Base-by-base conservation (phyloP, 768 basidiomycete genomes). In the Paxillus involutus region DNA sequence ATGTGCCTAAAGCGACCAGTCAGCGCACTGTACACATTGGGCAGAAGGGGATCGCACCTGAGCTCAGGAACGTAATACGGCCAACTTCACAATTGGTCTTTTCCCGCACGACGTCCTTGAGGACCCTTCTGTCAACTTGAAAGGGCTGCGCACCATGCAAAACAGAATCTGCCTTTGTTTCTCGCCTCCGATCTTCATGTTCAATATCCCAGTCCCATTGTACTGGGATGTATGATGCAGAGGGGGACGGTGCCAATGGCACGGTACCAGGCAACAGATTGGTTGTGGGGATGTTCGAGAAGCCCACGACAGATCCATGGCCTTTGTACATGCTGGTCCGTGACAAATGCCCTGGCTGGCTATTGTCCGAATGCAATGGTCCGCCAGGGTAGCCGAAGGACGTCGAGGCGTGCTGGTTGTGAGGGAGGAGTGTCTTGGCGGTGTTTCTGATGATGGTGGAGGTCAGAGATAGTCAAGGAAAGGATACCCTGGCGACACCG, bases 61-160 rank as follows among this genome's bases (percentile, higher is more conserved):
- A 82, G 63, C 84, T 89, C 24, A 94, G 70, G 63, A 91, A 94
- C 35, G 67, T 71, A 60, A 93, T 89, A 19, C 84, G 75, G 3
- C 80, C 88, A 14, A 91, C 89, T 21, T 85, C 82, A 13, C 76
- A 70, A 19, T 73, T 78, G 71, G 86, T 80, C 60, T 84, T 86
- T 63, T 91, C 88, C 44, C 82, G 76, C 8, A 93, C 84, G 41
- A 93, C 84, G 59, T 91, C 89, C 69, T 83, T 87, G 56, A 94
- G 74, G 19, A 90, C 76, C 51, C 78, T 78, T 51, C 91, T 73
- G 70, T 93, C 91, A 24, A 93, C 85, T 50, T 82, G 82, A 62
- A 93, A 91, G 21, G 87, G 87, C 6, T 77, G 78, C 10, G 78
- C 74, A 33, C 80, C 80, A 60, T 89, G 86, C 17, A 84, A 60